Evolutionary conservation across 208 protist genomes (phyloP).

Genomic region (Endotrypanum monterogeii): DNA sequence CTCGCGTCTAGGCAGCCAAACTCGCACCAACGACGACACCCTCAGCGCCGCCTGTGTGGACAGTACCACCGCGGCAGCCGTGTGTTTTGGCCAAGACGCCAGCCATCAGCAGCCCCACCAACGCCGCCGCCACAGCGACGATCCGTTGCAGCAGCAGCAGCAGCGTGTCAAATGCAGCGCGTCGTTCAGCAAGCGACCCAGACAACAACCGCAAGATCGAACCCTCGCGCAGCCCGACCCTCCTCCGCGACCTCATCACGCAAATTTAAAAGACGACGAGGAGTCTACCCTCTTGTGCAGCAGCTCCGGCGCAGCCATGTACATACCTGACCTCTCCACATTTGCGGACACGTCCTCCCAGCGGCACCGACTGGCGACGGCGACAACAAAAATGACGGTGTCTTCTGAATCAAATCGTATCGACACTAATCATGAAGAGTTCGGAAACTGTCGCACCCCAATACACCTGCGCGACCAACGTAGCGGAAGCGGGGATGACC

Average conservation of each 20-base stretch:
- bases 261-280: not conserved
- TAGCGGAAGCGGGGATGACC: not conserved
- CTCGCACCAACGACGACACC: constrained; percentile 4
- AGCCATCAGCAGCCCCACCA: not conserved
- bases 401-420: too few relatives aligned
- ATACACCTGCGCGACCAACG: not conserved
- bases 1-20: constrained; percentile 24
- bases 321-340: constrained; percentile 27
- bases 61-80: not conserved
- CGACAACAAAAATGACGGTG: not conserved
- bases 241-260: not conserved
- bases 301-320: constrained; percentile 8
- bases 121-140: constrained; percentile 13
- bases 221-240: not conserved
- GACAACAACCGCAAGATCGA: not conserved
- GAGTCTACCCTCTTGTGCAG: not conserved
- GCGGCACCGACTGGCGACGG: not conserved
- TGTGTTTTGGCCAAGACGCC: not conserved
- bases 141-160: not conserved
- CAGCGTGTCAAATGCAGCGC: not conserved
- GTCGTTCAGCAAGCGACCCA: constrained; percentile 20
- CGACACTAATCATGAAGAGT: not conserved
- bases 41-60: not conserved
- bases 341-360: constrained; percentile 13
- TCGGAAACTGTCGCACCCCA: not conserved